Evolutionary conservation across 2,329 filamentous ascomycete genomes (phyloP).

Genomic region (Nemania bipapillata): DNA sequence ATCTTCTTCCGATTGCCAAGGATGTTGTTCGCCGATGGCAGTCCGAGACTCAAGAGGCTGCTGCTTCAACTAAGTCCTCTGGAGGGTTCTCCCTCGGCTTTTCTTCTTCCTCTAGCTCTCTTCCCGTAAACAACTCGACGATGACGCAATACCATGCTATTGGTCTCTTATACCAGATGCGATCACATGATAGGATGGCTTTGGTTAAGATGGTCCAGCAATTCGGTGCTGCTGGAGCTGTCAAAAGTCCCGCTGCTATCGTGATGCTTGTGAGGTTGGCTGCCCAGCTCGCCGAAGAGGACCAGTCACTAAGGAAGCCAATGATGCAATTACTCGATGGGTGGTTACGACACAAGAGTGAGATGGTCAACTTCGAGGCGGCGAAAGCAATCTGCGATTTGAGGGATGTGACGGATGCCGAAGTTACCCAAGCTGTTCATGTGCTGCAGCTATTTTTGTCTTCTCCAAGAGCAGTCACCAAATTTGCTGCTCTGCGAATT

Average conservation of each 20-base stretch:
- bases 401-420: conserved; percentile 89
- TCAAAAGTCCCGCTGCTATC: conserved; percentile 93
- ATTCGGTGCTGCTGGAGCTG: conserved; percentile 87
- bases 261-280: conserved; percentile 93
- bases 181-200: conserved; percentile 96
- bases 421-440: conserved; percentile 91
- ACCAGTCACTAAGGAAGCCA: conserved; percentile 85
- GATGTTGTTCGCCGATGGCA: conserved; percentile 98
- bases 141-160: conserved; percentile 99
- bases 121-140: conserved; percentile 89
- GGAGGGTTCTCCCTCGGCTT: conserved; percentile 92
- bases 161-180: conserved; percentile 96
- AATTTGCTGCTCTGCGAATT: conserved; percentile 96
- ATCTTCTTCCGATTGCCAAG: conserved; percentile 92
- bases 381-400: conserved; percentile 98
- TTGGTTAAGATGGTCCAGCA: conserved; percentile 99
- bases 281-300: conserved; percentile 93
- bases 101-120: conserved; percentile 77
- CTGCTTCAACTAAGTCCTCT: conserved; percentile 86
- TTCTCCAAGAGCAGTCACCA: conserved; percentile 92
- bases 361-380: conserved; percentile 99
- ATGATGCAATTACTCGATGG: conserved; percentile 98
- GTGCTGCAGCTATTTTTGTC: conserved; percentile 96
- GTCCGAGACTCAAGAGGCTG: conserved; percentile 97
- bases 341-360: conserved; percentile 97